A percentile compares a stretch with the other conserved stretches of the same genome.
Conservation (phyloP, 768 basidiomycete species). For the Mycena belliarum region DNA sequence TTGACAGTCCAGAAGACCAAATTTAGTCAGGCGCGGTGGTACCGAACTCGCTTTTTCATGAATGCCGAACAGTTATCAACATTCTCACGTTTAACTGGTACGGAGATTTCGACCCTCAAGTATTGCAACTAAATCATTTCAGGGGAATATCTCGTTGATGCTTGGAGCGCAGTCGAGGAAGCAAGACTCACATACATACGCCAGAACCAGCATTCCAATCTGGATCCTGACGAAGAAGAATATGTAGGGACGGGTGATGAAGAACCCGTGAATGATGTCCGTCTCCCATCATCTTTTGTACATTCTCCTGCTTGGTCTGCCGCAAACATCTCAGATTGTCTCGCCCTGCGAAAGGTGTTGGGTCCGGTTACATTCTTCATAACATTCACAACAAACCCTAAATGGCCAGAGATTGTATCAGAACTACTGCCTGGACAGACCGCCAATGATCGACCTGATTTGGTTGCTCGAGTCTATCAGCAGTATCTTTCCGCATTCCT, state of each 20-base stretch:
- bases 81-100: conserved; percentile 1
- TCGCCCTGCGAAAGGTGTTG: background rate
- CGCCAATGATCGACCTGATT: conserved; percentile 4
- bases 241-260: background rate
- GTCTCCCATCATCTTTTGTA: background rate
- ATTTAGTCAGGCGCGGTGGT: conserved; percentile 2
- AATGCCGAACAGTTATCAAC: conserved; percentile 2
- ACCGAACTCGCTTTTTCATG: background rate
- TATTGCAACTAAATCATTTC: too few species aligned
- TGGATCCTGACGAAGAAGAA: background rate
- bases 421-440: conserved; percentile 4
- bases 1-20: background rate
- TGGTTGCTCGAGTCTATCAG: background rate
- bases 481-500: background rate
- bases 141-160: conserved; percentile 6
- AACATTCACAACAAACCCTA: conserved; percentile 6
- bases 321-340: background rate
- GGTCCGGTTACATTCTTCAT: conserved; percentile 4
- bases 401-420: background rate
- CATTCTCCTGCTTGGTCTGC: conserved; percentile 3
- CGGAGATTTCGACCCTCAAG: background rate
- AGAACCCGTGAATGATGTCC: background rate
- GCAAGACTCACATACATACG: conserved; percentile 1
- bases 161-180: conserved; percentile 1
- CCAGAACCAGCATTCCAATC: background rate